Evolutionary conservation across 2,329 filamentous ascomycete genomes (phyloP).

Genomic region (Cylindrodendrum hubeiense): DNA sequence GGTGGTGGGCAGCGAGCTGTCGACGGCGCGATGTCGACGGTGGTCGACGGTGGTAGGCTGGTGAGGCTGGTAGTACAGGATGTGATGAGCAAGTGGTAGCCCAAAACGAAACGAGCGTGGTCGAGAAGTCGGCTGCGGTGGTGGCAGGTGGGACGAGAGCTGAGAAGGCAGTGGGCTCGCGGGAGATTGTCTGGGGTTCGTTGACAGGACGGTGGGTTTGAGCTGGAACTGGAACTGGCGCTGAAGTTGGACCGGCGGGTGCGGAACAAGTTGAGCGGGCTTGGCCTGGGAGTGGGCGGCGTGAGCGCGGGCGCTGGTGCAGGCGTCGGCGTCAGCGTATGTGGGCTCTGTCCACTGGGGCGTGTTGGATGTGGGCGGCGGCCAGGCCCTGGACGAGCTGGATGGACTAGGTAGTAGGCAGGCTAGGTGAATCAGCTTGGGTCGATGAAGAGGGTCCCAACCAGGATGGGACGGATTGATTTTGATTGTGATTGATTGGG

Average conservation of each 20-base stretch:
- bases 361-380: constrained; percentile 14
- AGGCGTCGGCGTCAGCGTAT: constrained; percentile 2
- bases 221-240: constrained; percentile 27
- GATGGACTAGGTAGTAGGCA: constrained; percentile 20
- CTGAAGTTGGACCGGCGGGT: constrained; percentile 29
- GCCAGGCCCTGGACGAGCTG: constrained; percentile 30
- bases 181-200: constrained; percentile 40
- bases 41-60: constrained; percentile 36
- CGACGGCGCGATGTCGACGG: constrained; percentile 37
- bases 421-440: constrained; percentile 30
- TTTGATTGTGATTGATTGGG: constrained; percentile 24
- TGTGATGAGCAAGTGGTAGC: constrained; percentile 33
- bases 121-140: constrained; percentile 36
- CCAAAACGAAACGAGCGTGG: constrained; percentile 36
- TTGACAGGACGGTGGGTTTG: constrained; percentile 35
- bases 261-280: constrained; percentile 37
- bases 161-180: constrained; percentile 42
- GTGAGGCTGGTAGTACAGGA: constrained; percentile 23
- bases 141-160: constrained; percentile 48
- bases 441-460: constrained; percentile 32
- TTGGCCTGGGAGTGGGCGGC: constrained; percentile 4
- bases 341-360: background rate
- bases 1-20: constrained; percentile 29
- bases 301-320: constrained; percentile 4
- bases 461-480: constrained; percentile 15